A percentile compares a stretch with the other conserved stretches of the same genome.
Evolutionary conservation across 2,329 filamentous ascomycete genomes (phyloP).

Genomic region (Ophiocordyceps camponoti-floridani): DNA sequence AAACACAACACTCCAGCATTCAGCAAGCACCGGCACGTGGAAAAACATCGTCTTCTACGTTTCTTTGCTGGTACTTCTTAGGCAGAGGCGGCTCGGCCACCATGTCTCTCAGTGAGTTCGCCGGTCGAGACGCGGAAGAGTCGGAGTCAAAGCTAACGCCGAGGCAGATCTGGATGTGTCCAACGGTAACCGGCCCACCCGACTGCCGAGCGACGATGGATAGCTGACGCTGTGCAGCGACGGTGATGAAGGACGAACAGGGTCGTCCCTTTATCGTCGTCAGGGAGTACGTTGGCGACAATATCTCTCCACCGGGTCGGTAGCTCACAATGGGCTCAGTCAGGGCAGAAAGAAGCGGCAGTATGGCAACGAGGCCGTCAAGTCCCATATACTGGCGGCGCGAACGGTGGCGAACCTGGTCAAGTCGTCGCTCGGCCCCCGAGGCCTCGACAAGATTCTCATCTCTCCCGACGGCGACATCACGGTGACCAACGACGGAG

Average conservation of each 20-base stretch:
- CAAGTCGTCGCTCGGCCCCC: constrained; percentile 88
- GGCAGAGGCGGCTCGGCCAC: constrained; percentile 13
- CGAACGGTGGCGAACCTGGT: constrained; percentile 93
- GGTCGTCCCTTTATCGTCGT: constrained; percentile 96
- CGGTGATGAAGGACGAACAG: constrained; percentile 89
- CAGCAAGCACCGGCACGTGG: neutral
- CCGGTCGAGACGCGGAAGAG: neutral
- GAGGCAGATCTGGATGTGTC: constrained; percentile 60
- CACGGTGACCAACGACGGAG: constrained; percentile 96
- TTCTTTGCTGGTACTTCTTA: neutral
- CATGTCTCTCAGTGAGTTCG: constrained; percentile 21
- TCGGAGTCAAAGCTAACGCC: constrained; percentile 15
- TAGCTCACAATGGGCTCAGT: constrained; percentile 25
- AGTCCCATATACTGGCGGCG: constrained; percentile 93
- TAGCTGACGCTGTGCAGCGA: constrained; percentile 22
- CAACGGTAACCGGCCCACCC: constrained; percentile 43
- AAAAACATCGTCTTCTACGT: neutral
- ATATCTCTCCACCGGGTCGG: neutral
- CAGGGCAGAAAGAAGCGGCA: constrained; percentile 97
- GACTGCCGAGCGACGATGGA: constrained; percentile 2
- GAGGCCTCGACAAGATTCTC: constrained; percentile 95
- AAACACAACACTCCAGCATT: neutral
- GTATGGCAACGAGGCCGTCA: constrained; percentile 92
- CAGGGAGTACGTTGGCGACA: constrained; percentile 57
- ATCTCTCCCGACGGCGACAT: constrained; percentile 98